These are phyloP conservation scores for Bothriochloa decipiens DNA, from an alignment of 176 grass and related monocot species.

Conservation along the genomic window DNA sequence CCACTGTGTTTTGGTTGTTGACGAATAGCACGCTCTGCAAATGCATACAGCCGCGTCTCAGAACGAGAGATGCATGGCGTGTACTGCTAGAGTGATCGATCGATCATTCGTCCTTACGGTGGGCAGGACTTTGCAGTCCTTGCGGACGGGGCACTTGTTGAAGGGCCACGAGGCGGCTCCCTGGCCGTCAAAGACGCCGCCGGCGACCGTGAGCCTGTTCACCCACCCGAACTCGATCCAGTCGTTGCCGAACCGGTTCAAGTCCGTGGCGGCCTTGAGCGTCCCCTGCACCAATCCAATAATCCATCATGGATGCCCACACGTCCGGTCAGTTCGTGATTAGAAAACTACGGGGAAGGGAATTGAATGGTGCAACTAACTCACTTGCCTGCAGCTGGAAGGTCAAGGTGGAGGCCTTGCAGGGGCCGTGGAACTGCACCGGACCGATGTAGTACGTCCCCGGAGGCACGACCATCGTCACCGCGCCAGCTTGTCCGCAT, in stretches of 20 bases:
- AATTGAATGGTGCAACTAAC: not conserved
- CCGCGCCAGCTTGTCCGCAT: not conserved
- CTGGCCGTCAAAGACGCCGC: slow-evolving; percentile 67
- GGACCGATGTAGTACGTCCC: not conserved
- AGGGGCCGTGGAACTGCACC: slow-evolving; percentile 5
- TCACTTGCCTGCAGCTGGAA: not conserved
- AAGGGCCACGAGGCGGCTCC: slow-evolving; percentile 66
- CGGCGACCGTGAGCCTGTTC: slow-evolving; percentile 1
- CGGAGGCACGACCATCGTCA: not conserved
- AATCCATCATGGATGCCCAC: not conserved
- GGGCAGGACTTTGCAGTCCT: slow-evolving; percentile 72
- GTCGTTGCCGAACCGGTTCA: slow-evolving; percentile 54
- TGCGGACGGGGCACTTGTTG: slow-evolving; percentile 59
- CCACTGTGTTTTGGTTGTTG: slow-evolving; percentile 54
- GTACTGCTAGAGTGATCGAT: not conserved
- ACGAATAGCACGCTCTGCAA: slow-evolving; percentile 52
- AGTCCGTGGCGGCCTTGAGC: slow-evolving; percentile 54
- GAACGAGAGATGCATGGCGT: not conserved
- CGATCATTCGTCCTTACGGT: slow-evolving; percentile 40
- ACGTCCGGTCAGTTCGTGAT: not conserved
- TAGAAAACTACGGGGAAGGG: not conserved
- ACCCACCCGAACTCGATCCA: slow-evolving; percentile 72
- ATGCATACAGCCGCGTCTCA: not conserved
- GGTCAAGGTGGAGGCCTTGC: slow-evolving; percentile 33
- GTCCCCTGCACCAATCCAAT: slow-evolving; percentile 34